Base-by-base conservation (phyloP, 73 alveolate species). In the Paramecium caudatum region DNA sequence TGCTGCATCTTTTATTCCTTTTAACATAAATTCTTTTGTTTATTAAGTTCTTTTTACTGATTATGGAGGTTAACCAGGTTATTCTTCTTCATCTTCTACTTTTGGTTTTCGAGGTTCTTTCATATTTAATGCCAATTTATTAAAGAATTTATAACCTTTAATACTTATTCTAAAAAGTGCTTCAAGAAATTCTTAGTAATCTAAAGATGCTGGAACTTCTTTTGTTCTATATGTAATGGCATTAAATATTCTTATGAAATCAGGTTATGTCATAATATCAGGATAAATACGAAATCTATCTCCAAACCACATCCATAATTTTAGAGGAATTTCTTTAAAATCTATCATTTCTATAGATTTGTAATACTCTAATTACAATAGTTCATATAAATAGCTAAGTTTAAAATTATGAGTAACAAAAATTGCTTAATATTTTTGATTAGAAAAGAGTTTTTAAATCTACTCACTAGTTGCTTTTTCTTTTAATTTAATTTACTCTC, bases 241-340 rank as follows among this genome's bases (percentile, higher is more conserved):
- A 74, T 74, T 74, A 21, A 74, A 74, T 10, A 74, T 46, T 8
- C 88, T 74, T 0, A 74, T 21, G 10, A 74, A 74, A 15, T 74
- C 88, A 39, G 32, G 19, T 21, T 41, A 10, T 7, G 65, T 6
- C 55, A 74, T 27, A 12, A 74, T 21, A 8, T 74, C 88, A 4
- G 88, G 88, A 21, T 74, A 74, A 8, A 74, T 37, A 19, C 88
- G 17, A 45, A 74, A 74, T 45, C 88, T 74, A 3, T 74, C 88
- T 41, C 88, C 88, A 74, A 74, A 74, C 88, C 88, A 74, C 88
- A 74, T 74, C 62, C 62, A 74, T 45, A 74, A 27, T 39, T 45
- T 74, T 10, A 74, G 32, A 19, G 65, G 62, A 0, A 74, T 15
- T 16, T 43, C 17, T 23, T 74, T 43, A 74, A 41, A 43, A 39